Conservation (phyloP, 495 filamentous ascomycete genomes). For the Tuber aestivum region DNA sequence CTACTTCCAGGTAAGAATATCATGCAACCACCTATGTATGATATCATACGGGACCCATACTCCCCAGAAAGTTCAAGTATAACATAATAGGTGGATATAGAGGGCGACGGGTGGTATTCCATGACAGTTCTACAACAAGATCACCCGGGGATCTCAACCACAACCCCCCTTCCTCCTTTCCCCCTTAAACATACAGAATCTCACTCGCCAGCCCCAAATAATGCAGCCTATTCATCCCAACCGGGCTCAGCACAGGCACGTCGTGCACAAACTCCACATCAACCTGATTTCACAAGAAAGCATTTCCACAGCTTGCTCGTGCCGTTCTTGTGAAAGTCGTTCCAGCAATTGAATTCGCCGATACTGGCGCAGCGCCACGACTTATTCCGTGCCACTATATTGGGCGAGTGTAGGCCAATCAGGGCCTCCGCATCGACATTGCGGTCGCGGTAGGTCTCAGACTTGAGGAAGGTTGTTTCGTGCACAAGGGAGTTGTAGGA, state of each 20-base stretch:
- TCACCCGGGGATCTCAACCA: neutral
- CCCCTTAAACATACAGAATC: slow-evolving; percentile 10
- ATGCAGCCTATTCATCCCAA: slow-evolving; percentile 9
- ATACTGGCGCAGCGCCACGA: slow-evolving; percentile 13
- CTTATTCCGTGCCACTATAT: neutral
- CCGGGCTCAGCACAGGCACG: slow-evolving; percentile 12
- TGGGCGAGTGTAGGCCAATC: slow-evolving; percentile 5
- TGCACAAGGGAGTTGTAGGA: slow-evolving; percentile 7
- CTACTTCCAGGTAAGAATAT: too few species aligned
- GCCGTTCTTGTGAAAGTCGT: slow-evolving; percentile 11
- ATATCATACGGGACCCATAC: too few species aligned
- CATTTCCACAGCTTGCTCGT: slow-evolving; percentile 10
- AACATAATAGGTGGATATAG: neutral
- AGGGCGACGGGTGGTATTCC: neutral
- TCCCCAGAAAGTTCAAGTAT: neutral
- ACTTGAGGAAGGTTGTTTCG: slow-evolving; percentile 13
- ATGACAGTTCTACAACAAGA: neutral
- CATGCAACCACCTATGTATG: neutral
- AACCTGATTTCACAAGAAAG: slow-evolving; percentile 22
- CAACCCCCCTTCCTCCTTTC: neutral
- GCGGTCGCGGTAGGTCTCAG: slow-evolving; percentile 16
- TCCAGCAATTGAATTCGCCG: slow-evolving; percentile 12
- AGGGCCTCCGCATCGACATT: slow-evolving; percentile 17
- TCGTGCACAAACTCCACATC: slow-evolving; percentile 15
- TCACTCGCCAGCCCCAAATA: slow-evolving; percentile 20